phyloP scores from a whole-genome alignment of 2,329 filamentous ascomycete species.

The Aspergillus sp. region DNA sequence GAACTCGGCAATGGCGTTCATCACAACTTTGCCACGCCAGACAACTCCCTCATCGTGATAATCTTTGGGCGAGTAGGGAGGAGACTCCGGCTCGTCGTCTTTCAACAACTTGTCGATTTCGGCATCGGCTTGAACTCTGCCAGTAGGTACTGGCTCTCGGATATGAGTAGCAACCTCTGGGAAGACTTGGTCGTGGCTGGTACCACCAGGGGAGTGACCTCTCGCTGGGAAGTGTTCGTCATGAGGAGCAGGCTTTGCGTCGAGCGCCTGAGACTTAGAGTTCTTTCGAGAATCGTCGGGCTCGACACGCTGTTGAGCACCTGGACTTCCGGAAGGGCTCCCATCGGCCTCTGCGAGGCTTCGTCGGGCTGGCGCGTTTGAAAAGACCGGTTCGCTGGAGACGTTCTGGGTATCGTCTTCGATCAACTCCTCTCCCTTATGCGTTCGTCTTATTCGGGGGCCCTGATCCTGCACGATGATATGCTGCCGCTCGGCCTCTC shows the following conservation, averaged over 20 bases:
- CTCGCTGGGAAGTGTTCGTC: slow-evolving; percentile 83
- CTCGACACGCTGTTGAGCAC: slow-evolving; percentile 19
- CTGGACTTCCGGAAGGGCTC: slow-evolving; percentile 26
- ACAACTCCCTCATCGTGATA: slow-evolving; percentile 67
- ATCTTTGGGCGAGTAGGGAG: slow-evolving; percentile 79
- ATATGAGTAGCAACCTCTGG: slow-evolving; percentile 40
- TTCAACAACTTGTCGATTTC: slow-evolving; percentile 88
- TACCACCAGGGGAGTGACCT: slow-evolving; percentile 68
- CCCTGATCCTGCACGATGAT: slow-evolving; percentile 74
- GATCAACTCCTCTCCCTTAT: slow-evolving; percentile 91
- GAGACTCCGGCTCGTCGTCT: slow-evolving; percentile 76
- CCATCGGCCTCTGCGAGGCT: slow-evolving; percentile 33
- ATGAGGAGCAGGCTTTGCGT: slow-evolving; percentile 53
- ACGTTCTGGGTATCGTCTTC: slow-evolving; percentile 64
- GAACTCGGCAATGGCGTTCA: slow-evolving; percentile 76
- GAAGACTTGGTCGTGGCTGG: slow-evolving; percentile 42
- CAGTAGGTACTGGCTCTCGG: slow-evolving; percentile 42
- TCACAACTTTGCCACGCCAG: slow-evolving; percentile 73
- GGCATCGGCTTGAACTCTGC: slow-evolving; percentile 63
- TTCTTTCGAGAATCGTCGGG: slow-evolving; percentile 15
- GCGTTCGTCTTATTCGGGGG: slow-evolving; percentile 79
- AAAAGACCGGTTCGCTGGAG: slow-evolving; percentile 47
- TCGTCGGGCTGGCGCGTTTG: slow-evolving; percentile 44
- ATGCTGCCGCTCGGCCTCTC: slow-evolving; percentile 61
- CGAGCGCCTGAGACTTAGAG: slow-evolving; percentile 30